Percentiles rank a stretch among this genome's conserved stretches.
Evolutionary conservation across 495 filamentous ascomycete genomes (phyloP).

Genomic region (Podospora sp.): DNA sequence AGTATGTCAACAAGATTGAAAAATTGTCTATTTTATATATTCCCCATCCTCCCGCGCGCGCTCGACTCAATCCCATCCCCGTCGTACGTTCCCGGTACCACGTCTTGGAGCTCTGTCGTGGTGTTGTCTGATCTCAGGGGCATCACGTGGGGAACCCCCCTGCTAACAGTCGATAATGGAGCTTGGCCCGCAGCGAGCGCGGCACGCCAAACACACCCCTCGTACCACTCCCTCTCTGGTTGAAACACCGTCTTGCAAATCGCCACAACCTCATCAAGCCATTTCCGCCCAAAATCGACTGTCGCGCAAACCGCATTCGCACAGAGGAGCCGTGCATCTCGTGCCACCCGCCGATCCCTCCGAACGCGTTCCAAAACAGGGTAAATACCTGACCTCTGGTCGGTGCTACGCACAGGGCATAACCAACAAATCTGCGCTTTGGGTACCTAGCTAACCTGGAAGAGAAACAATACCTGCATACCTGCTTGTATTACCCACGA

Average conservation of each 20-base stretch:
- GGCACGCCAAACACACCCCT: conserved; percentile 17
- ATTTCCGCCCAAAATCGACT: conserved; percentile 21
- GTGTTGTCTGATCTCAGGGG: conserved; percentile 29
- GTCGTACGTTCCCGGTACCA: conserved; percentile 12
- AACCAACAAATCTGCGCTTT: no score
- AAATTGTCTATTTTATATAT: conserved; percentile 3
- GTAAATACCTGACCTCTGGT: no score
- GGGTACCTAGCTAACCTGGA: no score
- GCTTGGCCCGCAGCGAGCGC: conserved; percentile 2
- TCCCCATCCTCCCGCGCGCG: neutral
- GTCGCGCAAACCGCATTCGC: neutral
- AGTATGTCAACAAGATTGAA: neutral
- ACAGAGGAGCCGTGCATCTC: neutral
- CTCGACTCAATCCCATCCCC: neutral
- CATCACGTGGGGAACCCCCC: conserved; percentile 30
- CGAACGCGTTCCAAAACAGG: neutral
- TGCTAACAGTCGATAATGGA: conserved; percentile 13
- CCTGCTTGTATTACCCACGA: no score
- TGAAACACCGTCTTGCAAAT: conserved; percentile 19
- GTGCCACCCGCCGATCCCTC: neutral
- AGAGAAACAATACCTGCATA: no score
- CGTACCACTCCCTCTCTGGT: conserved; percentile 24
- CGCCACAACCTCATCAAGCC: conserved; percentile 27
- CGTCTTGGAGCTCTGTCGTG: neutral
- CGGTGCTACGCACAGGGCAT: no score